Conservation (phyloP, 2,329 filamentous ascomycete genomes). For the Alternaria dauci region DNA sequence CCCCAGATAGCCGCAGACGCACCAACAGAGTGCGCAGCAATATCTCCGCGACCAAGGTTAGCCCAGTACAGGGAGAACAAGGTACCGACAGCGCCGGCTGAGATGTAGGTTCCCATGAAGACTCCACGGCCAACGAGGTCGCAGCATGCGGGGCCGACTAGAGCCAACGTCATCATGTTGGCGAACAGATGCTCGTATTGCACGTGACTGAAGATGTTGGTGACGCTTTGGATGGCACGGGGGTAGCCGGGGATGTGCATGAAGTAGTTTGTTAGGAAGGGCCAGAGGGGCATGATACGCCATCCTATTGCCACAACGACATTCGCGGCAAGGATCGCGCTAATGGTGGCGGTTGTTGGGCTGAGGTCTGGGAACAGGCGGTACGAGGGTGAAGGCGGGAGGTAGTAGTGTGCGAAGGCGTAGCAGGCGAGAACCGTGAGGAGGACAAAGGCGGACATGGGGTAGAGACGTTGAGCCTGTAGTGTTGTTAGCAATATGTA, state of each 20-base stretch:
- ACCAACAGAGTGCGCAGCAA: constrained; percentile 42
- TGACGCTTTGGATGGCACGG: constrained; percentile 67
- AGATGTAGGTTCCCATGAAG: constrained; percentile 48
- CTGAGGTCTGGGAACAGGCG: constrained; percentile 48
- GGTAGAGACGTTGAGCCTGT: constrained; percentile 47
- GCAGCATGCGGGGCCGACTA: constrained; percentile 65
- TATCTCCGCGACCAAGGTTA: constrained; percentile 40
- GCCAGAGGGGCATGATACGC: constrained; percentile 72
- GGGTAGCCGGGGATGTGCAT: constrained; percentile 62
- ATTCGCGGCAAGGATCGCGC: constrained; percentile 68
- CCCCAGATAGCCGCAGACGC: constrained; percentile 48
- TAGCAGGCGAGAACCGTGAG: constrained; percentile 35
- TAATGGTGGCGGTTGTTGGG: constrained; percentile 59
- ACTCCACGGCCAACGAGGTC: constrained; percentile 48
- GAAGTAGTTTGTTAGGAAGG: constrained; percentile 69
- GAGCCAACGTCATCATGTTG: constrained; percentile 72
- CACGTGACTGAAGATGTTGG: constrained; percentile 75
- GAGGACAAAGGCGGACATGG: constrained; percentile 48
- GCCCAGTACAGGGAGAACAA: constrained; percentile 44
- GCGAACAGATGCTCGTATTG: constrained; percentile 62
- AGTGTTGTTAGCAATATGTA: constrained; percentile 1
- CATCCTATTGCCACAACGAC: constrained; percentile 65
- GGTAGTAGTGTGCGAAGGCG: constrained; percentile 46
- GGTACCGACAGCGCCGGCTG: constrained; percentile 45
- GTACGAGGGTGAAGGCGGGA: constrained; percentile 37